These are phyloP conservation scores for Erucastrum elatum DNA, from an alignment of 345 rosid species.

Conservation along the genomic window DNA sequence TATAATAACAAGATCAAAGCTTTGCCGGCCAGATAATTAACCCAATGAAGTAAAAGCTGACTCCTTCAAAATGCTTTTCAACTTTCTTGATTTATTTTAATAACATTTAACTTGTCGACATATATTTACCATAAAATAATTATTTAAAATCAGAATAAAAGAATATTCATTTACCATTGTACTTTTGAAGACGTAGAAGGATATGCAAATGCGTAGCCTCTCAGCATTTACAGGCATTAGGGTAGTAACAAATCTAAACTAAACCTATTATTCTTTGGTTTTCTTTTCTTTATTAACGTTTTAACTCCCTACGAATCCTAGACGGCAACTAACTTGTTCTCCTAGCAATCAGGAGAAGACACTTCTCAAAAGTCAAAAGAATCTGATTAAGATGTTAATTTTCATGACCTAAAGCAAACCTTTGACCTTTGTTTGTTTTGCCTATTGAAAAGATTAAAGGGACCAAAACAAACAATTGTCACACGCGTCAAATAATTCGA, in stretches of 20 bases:
- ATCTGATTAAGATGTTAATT: slow-evolving; percentile 25
- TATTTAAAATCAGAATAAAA: background rate
- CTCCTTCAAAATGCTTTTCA: slow-evolving; percentile 16
- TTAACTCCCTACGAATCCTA: slow-evolving; percentile 15
- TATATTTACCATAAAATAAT: background rate
- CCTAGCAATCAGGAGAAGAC: slow-evolving; percentile 16
- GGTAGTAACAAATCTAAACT: slow-evolving; percentile 24
- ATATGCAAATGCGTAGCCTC: background rate
- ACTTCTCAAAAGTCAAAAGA: slow-evolving; percentile 29
- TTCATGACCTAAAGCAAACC: background rate
- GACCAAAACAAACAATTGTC: slow-evolving; percentile 10
- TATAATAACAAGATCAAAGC: slow-evolving; percentile 25
- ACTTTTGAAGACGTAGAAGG: slow-evolving; percentile 15
- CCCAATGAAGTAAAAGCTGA: slow-evolving; percentile 20
- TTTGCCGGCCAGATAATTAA: slow-evolving; percentile 37
- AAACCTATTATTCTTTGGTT: background rate
- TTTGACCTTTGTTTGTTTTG: slow-evolving; percentile 30
- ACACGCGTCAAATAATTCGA: slow-evolving; percentile 29
- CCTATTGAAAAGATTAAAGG: slow-evolving; percentile 30
- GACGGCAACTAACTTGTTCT: slow-evolving; percentile 7
- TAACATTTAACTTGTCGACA: background rate
- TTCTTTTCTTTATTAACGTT: slow-evolving; percentile 2
- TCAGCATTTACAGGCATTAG: slow-evolving; percentile 14
- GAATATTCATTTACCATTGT: slow-evolving; percentile 11
- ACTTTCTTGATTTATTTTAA: background rate